Percentiles rank a stretch among this genome's conserved stretches.
Conservation (phyloP, 129 eudicot genomes). For the Arctium lappa region DNA sequence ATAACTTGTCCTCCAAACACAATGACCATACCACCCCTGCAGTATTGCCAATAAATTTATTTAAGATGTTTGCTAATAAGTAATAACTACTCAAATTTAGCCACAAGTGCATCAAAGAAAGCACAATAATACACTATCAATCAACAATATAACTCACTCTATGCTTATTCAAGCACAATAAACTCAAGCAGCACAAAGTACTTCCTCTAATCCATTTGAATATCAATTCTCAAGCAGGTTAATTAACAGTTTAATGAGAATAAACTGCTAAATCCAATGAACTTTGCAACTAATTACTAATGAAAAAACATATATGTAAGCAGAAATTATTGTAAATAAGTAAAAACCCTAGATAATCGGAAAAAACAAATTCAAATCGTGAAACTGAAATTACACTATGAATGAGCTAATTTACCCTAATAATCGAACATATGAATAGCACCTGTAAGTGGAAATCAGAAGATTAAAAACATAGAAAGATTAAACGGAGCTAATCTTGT, state of each 20-base stretch:
- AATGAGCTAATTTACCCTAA: not conserved
- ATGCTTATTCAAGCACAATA: not conserved
- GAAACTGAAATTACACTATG: not conserved
- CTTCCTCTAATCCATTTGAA: not conserved
- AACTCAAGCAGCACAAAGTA: not conserved
- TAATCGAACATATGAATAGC: not conserved
- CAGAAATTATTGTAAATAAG: not conserved
- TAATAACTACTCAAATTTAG: not conserved
- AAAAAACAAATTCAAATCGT: not conserved
- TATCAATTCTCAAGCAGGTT: not conserved
- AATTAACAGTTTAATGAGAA: not conserved
- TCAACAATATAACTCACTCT: not conserved
- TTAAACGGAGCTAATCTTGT: not conserved
- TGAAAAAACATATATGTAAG: not conserved
- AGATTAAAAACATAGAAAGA: slow-evolving; percentile 2
- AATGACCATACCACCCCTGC: slow-evolving; percentile 20
- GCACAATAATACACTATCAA: not conserved
- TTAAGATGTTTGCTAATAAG: not conserved
- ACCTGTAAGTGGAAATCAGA: slow-evolving; percentile 15
- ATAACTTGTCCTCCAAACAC: slow-evolving; percentile 5
- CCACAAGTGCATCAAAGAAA: slow-evolving; percentile 4
- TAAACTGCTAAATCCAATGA: not conserved
- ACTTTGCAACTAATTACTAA: not conserved
- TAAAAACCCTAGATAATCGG: slow-evolving; percentile 12
- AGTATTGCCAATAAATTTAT: not conserved